A percentile compares a stretch with the other conserved stretches of the same genome.
These are phyloP conservation scores for Pythium plurisporium DNA, from an alignment of 352 stramenopile genomes.

Conservation along the genomic window DNA sequence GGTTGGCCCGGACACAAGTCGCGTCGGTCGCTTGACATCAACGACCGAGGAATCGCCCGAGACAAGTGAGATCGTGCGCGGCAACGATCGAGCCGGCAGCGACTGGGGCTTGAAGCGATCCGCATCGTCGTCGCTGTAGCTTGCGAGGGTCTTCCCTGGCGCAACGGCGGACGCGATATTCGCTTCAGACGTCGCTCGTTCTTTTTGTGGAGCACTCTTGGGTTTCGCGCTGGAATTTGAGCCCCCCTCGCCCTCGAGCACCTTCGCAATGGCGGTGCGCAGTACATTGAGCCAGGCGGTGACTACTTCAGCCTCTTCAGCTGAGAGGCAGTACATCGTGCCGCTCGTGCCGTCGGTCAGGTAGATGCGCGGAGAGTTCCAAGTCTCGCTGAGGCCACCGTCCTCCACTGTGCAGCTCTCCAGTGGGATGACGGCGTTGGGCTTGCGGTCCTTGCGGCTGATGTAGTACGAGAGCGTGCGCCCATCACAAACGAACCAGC, in stretches of 20 bases:
- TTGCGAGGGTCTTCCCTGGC: slow-evolving; percentile 5
- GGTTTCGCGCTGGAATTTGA: background rate
- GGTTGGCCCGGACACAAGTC: slow-evolving; percentile 17
- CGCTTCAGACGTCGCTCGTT: slow-evolving; percentile 3
- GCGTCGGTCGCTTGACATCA: slow-evolving; percentile 17
- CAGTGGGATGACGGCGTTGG: slow-evolving; percentile 77
- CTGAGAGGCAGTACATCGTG: slow-evolving; percentile 81
- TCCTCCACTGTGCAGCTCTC: slow-evolving; percentile 78
- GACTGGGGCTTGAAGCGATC: slow-evolving; percentile 11
- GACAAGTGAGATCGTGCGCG: slow-evolving; percentile 12
- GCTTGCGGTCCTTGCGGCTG: slow-evolving; percentile 70
- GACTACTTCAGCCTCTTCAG: slow-evolving; percentile 64
- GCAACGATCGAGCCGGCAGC: background rate
- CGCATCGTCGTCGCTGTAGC: slow-evolving; percentile 17
- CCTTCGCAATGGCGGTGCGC: slow-evolving; percentile 36
- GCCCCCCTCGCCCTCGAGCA: background rate
- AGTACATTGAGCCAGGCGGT: slow-evolving; percentile 73
- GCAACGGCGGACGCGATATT: slow-evolving; percentile 4
- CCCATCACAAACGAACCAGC: slow-evolving; percentile 84
- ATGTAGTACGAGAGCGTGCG: slow-evolving; percentile 83
- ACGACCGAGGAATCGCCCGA: slow-evolving; percentile 13
- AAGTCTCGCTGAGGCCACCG: slow-evolving; percentile 77
- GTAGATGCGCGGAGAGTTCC: slow-evolving; percentile 84
- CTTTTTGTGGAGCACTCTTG: background rate
- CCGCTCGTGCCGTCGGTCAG: slow-evolving; percentile 66